These are phyloP conservation scores for Neoboletus brunneissimus DNA, from an alignment of 768 basidiomycete genomes.

Conservation along the genomic window DNA sequence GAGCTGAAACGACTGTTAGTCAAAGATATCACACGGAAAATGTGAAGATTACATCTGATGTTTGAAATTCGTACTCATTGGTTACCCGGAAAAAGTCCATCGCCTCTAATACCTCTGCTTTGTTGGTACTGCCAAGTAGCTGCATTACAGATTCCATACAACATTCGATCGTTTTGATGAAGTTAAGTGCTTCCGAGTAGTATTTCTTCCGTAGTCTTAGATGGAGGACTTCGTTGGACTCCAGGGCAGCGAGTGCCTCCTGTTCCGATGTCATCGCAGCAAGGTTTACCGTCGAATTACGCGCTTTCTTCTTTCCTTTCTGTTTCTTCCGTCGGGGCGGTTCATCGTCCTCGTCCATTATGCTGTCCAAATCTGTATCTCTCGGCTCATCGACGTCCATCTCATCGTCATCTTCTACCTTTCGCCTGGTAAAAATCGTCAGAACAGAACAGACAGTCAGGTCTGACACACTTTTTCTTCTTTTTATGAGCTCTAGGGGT, in stretches of 20 bases:
- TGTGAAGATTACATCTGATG: slow-evolving; percentile 57
- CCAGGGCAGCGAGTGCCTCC: slow-evolving; percentile 63
- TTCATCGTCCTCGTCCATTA: slow-evolving; percentile 40
- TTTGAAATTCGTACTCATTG: slow-evolving; percentile 75
- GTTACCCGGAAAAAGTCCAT: slow-evolving; percentile 89
- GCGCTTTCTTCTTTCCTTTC: slow-evolving; percentile 48
- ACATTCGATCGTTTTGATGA: slow-evolving; percentile 67
- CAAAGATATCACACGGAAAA: background rate
- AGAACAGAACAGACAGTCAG: slow-evolving; percentile 2
- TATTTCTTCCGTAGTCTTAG: slow-evolving; percentile 80
- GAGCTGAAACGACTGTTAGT: slow-evolving; percentile 40
- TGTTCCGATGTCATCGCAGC: slow-evolving; percentile 68
- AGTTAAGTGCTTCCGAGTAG: slow-evolving; percentile 78
- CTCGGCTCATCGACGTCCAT: slow-evolving; percentile 58
- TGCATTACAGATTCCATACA: slow-evolving; percentile 72
- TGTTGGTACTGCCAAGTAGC: slow-evolving; percentile 82
- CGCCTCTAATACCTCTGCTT: slow-evolving; percentile 76
- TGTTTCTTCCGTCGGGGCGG: slow-evolving; percentile 36
- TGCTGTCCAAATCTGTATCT: slow-evolving; percentile 33
- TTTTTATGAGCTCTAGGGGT: slow-evolving; percentile 29
- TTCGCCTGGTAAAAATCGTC: slow-evolving; percentile 11
- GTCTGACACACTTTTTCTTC: slow-evolving; percentile 25
- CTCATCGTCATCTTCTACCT: slow-evolving; percentile 40
- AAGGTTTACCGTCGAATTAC: slow-evolving; percentile 72
- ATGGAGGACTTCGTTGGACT: slow-evolving; percentile 61